Conservation (phyloP, 2,329 filamentous ascomycete genomes). For the Penicillium sp. region DNA sequence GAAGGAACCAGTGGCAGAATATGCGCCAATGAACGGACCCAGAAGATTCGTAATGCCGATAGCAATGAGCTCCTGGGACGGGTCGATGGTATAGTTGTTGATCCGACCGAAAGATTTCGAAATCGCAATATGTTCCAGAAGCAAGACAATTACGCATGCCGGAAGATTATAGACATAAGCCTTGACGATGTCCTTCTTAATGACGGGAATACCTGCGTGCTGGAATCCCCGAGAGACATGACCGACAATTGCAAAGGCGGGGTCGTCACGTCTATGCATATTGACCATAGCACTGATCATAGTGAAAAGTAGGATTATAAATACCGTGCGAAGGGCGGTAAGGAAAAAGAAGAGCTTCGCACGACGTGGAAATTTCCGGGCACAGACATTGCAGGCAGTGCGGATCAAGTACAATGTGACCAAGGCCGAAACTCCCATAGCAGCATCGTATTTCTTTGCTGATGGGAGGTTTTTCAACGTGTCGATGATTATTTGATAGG, state of each 20-base stretch:
- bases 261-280: slow-evolving; percentile 58
- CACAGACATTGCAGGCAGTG: slow-evolving; percentile 58
- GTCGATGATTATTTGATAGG: slow-evolving; percentile 79
- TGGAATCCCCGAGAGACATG: slow-evolving; percentile 79
- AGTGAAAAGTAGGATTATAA: slow-evolving; percentile 85
- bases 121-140: slow-evolving; percentile 93
- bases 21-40: slow-evolving; percentile 83
- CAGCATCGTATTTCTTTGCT: slow-evolving; percentile 66
- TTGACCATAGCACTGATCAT: slow-evolving; percentile 83
- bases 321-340: slow-evolving; percentile 81
- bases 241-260: slow-evolving; percentile 70
- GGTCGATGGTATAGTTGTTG: slow-evolving; percentile 91
- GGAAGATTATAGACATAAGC: slow-evolving; percentile 71
- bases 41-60: slow-evolving; percentile 86
- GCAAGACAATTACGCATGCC: slow-evolving; percentile 77
- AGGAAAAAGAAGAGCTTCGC: slow-evolving; percentile 80
- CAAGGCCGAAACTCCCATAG: slow-evolving; percentile 76
- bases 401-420: slow-evolving; percentile 72
- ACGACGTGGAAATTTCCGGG: slow-evolving; percentile 64
- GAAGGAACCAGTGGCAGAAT: slow-evolving; percentile 88
- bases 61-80: slow-evolving; percentile 91
- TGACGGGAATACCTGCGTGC: slow-evolving; percentile 66
- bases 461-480: slow-evolving; percentile 66
- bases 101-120: slow-evolving; percentile 90
- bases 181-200: slow-evolving; percentile 64